Percentiles rank a stretch among this genome's conserved stretches.
phyloP scores from a whole-genome alignment of 164 flowering plant species.

The Houttuynia cordata region DNA sequence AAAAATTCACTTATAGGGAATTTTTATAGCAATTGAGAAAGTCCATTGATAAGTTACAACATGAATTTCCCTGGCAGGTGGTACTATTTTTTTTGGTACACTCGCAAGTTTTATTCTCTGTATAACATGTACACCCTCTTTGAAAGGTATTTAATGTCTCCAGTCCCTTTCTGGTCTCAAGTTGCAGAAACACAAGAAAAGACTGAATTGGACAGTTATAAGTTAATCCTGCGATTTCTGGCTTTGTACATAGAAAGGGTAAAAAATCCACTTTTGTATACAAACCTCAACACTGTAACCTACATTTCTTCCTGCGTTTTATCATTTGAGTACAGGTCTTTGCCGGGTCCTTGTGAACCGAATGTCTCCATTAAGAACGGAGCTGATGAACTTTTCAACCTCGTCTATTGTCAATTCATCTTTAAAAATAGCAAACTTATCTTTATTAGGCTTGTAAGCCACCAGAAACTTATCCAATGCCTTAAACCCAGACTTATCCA shows the following conservation, averaged over 20 bases:
- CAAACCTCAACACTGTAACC: not conserved
- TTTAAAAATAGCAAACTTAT: constrained; percentile 44
- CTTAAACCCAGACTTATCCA: constrained; percentile 58
- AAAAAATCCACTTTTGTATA: not conserved
- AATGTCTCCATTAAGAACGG: constrained; percentile 67
- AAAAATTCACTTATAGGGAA: no score
- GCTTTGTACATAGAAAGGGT: not conserved
- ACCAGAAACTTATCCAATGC: constrained; percentile 43
- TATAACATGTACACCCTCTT: no score
- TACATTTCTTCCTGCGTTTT: not conserved
- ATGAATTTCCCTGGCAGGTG: no score
- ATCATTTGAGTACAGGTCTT: constrained; percentile 44
- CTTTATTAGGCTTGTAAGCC: constrained; percentile 75
- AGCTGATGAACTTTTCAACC: constrained; percentile 54
- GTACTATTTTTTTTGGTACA: no score
- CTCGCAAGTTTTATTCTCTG: no score
- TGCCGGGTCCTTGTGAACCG: constrained; percentile 45
- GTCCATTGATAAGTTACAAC: no score
- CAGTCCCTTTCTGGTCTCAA: not conserved
- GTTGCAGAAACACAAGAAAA: not conserved
- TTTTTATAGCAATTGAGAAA: no score
- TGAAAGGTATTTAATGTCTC: no score
- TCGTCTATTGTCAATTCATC: constrained; percentile 44
- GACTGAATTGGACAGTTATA: not conserved
- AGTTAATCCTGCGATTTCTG: no score